Evolutionary conservation across 768 basidiomycete species (phyloP).

Genomic region (Sporobolomyces roseus): DNA sequence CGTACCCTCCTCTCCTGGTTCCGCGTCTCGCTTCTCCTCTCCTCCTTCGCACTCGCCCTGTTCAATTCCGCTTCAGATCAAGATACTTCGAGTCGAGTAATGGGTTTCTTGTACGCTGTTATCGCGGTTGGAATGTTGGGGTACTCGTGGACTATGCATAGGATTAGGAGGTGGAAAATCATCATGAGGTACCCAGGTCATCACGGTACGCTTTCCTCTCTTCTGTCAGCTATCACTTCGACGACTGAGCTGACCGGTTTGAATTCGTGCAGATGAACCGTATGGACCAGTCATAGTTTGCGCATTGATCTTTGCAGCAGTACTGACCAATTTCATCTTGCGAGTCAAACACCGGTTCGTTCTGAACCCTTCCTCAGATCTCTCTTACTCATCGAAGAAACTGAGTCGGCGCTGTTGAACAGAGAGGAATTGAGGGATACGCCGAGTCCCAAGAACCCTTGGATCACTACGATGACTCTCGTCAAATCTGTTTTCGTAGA

Average conservation of each 20-base stretch:
- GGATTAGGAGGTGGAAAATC: slow-evolving; percentile 84
- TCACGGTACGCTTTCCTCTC: slow-evolving; percentile 70
- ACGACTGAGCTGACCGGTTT: slow-evolving; percentile 46
- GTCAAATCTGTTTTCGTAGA: slow-evolving; percentile 21
- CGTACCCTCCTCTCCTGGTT: slow-evolving; percentile 85
- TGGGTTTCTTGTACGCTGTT: slow-evolving; percentile 76
- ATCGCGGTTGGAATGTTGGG: slow-evolving; percentile 72
- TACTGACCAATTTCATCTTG: slow-evolving; percentile 81
- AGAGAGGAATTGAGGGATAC: slow-evolving; percentile 29
- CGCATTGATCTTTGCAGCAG: slow-evolving; percentile 73
- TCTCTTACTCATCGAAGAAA: not conserved
- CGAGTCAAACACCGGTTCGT: slow-evolving; percentile 52
- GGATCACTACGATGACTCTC: slow-evolving; percentile 21
- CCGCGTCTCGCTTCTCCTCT: slow-evolving; percentile 75
- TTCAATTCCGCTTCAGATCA: slow-evolving; percentile 70
- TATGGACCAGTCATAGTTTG: slow-evolving; percentile 79
- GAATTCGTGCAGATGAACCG: slow-evolving; percentile 73
- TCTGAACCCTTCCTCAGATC: not conserved
- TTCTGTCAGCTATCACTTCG: slow-evolving; percentile 58
- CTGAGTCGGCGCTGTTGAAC: not conserved
- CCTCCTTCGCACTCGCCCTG: slow-evolving; percentile 76
- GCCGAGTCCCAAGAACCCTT: slow-evolving; percentile 43
- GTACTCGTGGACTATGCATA: slow-evolving; percentile 82
- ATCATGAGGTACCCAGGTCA: slow-evolving; percentile 79
- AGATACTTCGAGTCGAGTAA: slow-evolving; percentile 56